A percentile compares a stretch with the other conserved stretches of the same genome.
These are phyloP conservation scores for Pulchroboletus neoregius DNA, from an alignment of 1,284 basidiomycete species.

Conservation along the genomic window DNA sequence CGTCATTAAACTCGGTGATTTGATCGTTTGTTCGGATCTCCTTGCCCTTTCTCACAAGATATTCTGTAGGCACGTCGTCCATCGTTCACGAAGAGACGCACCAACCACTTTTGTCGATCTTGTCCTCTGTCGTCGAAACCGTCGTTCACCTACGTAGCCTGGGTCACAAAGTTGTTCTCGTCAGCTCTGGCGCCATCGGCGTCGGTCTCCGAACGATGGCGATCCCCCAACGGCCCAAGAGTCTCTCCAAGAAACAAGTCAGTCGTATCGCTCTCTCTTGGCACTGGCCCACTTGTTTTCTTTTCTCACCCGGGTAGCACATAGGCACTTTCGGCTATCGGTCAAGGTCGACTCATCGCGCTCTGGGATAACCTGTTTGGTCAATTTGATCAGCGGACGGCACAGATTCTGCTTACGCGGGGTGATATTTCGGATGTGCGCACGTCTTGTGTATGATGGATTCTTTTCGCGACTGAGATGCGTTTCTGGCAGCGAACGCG, in stretches of 20 bases:
- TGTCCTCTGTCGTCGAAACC: slow-evolving; percentile 91
- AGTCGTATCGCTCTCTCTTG: slow-evolving; percentile 8
- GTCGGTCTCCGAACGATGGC: slow-evolving; percentile 93
- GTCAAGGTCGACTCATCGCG: slow-evolving; percentile 93
- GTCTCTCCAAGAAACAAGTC: slow-evolving; percentile 87
- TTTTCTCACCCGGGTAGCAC: slow-evolving; percentile 13
- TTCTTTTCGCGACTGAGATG: slow-evolving; percentile 1
- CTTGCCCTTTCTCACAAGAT: slow-evolving; percentile 1
- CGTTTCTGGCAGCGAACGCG: slow-evolving; percentile 67
- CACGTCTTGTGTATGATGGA: not conserved
- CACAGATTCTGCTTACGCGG: slow-evolving; percentile 90
- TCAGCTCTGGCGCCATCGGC: slow-evolving; percentile 95
- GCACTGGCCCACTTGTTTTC: not conserved
- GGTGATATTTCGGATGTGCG: slow-evolving; percentile 95
- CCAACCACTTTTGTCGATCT: slow-evolving; percentile 83
- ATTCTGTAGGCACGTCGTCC: slow-evolving; percentile 76
- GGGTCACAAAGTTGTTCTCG: slow-evolving; percentile 93
- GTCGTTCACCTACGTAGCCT: slow-evolving; percentile 73
- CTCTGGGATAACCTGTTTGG: slow-evolving; percentile 97
- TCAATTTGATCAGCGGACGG: slow-evolving; percentile 91
- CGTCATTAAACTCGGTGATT: slow-evolving; percentile 80
- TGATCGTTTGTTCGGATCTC: not conserved
- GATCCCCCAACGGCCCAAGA: slow-evolving; percentile 76
- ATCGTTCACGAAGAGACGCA: slow-evolving; percentile 91
- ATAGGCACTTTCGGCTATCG: slow-evolving; percentile 92